Percentiles rank a stretch among this genome's conserved stretches.
Conservation (phyloP, 345 rosid genomes). For the Limnanthes douglasii region DNA sequence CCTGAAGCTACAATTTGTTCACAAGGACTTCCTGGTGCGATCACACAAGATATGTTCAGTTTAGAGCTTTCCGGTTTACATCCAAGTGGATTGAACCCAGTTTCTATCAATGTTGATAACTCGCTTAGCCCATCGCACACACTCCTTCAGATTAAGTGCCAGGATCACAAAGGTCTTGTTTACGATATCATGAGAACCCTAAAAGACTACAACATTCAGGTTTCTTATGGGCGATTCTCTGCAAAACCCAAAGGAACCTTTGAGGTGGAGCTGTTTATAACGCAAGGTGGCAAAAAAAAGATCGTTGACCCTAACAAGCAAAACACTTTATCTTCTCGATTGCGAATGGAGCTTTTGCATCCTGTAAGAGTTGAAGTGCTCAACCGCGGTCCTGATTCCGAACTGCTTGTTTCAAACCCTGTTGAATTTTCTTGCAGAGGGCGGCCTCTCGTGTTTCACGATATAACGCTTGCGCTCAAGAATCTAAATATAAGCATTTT, state of each 20-base stretch:
- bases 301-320: slow-evolving; percentile 40
- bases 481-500: slow-evolving; percentile 25
- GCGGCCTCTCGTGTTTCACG: slow-evolving; percentile 56
- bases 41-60: slow-evolving; percentile 30
- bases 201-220: slow-evolving; percentile 51
- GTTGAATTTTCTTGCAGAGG: slow-evolving; percentile 61
- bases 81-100: slow-evolving; percentile 18
- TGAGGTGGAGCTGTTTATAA: slow-evolving; percentile 47
- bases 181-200: slow-evolving; percentile 55
- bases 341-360: slow-evolving; percentile 41
- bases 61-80: slow-evolving; percentile 23
- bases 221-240: slow-evolving; percentile 54
- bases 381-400: slow-evolving; percentile 52
- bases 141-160: slow-evolving; percentile 36
- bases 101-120: slow-evolving; percentile 36
- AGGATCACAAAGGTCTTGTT: slow-evolving; percentile 60
- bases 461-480: slow-evolving; percentile 46
- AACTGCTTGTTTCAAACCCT: slow-evolving; percentile 63
- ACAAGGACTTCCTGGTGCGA: slow-evolving; percentile 42
- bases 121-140: slow-evolving; percentile 48
- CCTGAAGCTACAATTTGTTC: slow-evolving; percentile 42
- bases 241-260: slow-evolving; percentile 22
- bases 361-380: slow-evolving; percentile 49
- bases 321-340: slow-evolving; percentile 39
- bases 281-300: slow-evolving; percentile 53